phyloP scores from a whole-genome alignment of 2,329 filamentous ascomycete species.

The Neurospora sp. region DNA sequence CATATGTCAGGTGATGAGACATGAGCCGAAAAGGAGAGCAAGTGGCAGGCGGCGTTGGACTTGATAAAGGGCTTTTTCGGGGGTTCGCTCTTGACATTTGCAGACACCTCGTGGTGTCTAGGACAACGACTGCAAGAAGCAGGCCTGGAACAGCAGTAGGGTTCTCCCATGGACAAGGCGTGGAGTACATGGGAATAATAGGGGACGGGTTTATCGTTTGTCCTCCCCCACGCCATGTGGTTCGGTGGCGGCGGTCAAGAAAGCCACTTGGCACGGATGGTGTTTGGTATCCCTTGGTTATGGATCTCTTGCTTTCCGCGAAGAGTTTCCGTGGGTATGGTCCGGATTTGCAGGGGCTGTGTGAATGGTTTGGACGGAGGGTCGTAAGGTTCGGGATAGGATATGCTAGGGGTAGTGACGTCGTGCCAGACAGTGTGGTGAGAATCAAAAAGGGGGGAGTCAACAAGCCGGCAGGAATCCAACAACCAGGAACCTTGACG shows the following conservation, averaged over 20 bases:
- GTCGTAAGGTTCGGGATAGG: neutral
- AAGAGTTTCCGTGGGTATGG: neutral
- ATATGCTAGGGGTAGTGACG: neutral
- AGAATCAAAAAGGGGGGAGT: neutral
- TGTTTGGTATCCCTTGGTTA: neutral
- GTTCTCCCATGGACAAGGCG: neutral
- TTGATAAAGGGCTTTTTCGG: conserved; percentile 10
- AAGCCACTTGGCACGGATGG: neutral
- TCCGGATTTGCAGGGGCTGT: neutral
- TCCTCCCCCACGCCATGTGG: conserved; percentile 14
- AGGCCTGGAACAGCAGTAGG: neutral
- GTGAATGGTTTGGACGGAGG: neutral
- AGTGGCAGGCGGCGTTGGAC: conserved; percentile 12
- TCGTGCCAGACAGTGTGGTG: neutral
- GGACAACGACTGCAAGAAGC: conserved; percentile 13
- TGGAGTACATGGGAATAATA: neutral
- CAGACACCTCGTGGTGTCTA: conserved; percentile 15
- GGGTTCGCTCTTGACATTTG: conserved; percentile 3
- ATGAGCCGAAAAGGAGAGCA: conserved; percentile 2
- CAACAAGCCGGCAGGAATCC: neutral
- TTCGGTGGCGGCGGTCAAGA: conserved; percentile 1
- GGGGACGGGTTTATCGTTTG: conserved; percentile 14
- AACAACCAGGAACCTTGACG: neutral
- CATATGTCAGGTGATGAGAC: conserved; percentile 17
- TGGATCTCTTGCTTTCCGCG: neutral